phyloP scores from a whole-genome alignment of 1,284 basidiomycete species.

The Apiotrichum veenhuisii region DNA sequence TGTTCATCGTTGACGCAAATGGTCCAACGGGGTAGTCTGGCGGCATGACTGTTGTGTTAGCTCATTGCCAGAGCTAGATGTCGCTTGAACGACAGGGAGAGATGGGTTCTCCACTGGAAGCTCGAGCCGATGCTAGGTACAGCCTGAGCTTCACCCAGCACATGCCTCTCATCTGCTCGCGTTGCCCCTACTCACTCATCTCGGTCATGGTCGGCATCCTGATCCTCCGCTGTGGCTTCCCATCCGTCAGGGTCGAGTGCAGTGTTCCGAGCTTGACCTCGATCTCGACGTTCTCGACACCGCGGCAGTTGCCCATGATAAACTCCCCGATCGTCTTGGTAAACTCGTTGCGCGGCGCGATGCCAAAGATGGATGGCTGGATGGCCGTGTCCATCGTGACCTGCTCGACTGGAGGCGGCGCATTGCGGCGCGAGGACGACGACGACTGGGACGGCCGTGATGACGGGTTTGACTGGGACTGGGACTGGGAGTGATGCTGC shows the following conservation, averaged over 20 bases:
- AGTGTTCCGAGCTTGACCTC: slow-evolving; percentile 91
- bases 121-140: too few species aligned
- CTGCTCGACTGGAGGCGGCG: background rate
- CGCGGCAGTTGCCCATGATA: slow-evolving; percentile 54
- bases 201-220: slow-evolving; percentile 72
- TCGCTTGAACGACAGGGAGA: too few species aligned
- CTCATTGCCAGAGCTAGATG: too few species aligned
- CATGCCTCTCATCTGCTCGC: too few species aligned
- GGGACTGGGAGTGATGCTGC: background rate
- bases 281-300: slow-evolving; percentile 58
- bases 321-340: slow-evolving; percentile 88
- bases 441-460: background rate
- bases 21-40: slow-evolving; percentile 50
- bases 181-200: slow-evolving; percentile 64
- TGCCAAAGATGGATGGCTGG: slow-evolving; percentile 82
- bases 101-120: too few species aligned
- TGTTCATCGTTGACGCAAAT: slow-evolving; percentile 91
- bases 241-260: slow-evolving; percentile 53
- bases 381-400: slow-evolving; percentile 40
- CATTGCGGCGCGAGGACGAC: background rate
- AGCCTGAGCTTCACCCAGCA: too few species aligned
- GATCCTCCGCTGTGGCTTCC: slow-evolving; percentile 51
- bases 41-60: slow-evolving; percentile 55
- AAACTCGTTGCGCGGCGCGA: slow-evolving; percentile 92
- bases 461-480: background rate